Percentiles rank a stretch among this genome's conserved stretches.
These are phyloP conservation scores for Epichloe baconii DNA, from an alignment of 2,329 filamentous ascomycete species.

Conservation along the genomic window DNA sequence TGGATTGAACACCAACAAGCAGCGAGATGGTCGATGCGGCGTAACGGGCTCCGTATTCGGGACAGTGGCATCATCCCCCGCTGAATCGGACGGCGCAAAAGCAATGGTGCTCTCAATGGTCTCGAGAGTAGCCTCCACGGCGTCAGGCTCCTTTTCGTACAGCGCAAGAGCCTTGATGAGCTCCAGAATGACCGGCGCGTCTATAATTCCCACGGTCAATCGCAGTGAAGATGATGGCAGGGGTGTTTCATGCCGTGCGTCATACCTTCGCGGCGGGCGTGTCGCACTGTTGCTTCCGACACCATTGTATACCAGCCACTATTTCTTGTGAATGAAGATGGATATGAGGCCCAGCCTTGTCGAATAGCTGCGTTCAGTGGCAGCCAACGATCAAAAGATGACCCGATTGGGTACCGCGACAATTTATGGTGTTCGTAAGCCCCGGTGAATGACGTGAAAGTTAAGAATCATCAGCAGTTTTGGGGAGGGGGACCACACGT, in stretches of 20 bases:
- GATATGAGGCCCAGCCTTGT: no score
- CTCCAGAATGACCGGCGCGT: conserved; percentile 66
- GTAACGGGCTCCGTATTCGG: conserved; percentile 41
- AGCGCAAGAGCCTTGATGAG: conserved; percentile 77
- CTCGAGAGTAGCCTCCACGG: conserved; percentile 66
- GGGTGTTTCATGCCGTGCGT: background rate
- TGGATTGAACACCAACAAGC: conserved; percentile 50
- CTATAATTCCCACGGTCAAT: conserved; percentile 28
- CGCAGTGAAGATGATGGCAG: conserved; percentile 1
- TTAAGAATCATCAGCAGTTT: no score
- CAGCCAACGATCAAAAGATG: no score
- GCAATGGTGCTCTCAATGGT: conserved; percentile 64
- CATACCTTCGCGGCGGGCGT: conserved; percentile 47
- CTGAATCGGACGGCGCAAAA: conserved; percentile 47
- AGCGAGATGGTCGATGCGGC: conserved; percentile 54
- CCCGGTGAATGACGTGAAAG: no score
- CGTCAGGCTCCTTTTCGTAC: conserved; percentile 67
- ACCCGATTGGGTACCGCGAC: no score
- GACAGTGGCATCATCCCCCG: conserved; percentile 21
- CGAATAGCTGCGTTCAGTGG: no score
- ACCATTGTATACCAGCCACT: conserved; percentile 1
- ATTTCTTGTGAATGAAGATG: no score
- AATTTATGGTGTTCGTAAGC: no score
- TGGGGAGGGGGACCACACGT: no score
- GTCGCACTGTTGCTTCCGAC: conserved; percentile 14